Evolutionary conservation across 768 basidiomycete genomes (phyloP).

Genomic region (Pulveroboletus frians): DNA sequence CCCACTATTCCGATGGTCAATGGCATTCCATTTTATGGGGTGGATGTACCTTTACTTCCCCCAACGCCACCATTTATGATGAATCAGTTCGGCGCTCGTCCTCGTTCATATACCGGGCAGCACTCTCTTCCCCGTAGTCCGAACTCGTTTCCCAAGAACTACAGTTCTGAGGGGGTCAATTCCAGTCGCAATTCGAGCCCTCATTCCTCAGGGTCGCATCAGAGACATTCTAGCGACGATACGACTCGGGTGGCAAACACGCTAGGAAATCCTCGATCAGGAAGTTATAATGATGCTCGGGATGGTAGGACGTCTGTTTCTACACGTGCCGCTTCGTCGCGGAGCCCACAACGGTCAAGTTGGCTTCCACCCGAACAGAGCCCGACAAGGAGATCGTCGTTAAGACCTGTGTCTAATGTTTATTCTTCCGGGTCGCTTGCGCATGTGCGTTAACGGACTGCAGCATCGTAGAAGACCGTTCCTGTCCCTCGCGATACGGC

Average conservation of each 20-base stretch:
- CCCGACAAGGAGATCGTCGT: conserved; percentile 8
- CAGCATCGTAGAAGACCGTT: conserved; percentile 17
- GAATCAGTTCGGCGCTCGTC: conserved; percentile 46
- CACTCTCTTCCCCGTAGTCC: conserved; percentile 23
- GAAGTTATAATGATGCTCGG: conserved; percentile 16
- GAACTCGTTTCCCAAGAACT: conserved; percentile 17
- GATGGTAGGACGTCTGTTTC: conserved; percentile 8
- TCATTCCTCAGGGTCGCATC: conserved; percentile 19
- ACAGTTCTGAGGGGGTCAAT: conserved; percentile 23
- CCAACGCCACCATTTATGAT: conserved; percentile 75
- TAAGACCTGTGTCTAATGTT: conserved; percentile 14
- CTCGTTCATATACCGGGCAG: conserved; percentile 30
- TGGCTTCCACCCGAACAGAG: conserved; percentile 21
- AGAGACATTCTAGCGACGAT: conserved; percentile 32
- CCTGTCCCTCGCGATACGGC: background rate
- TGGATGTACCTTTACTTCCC: conserved; percentile 68
- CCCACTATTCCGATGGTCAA: conserved; percentile 30
- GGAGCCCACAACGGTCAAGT: conserved; percentile 19
- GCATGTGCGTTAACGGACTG: conserved; percentile 16
- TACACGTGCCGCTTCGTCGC: conserved; percentile 7
- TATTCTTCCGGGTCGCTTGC: conserved; percentile 11
- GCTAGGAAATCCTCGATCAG: conserved; percentile 7
- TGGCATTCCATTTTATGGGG: conserved; percentile 40
- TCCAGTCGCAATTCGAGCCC: conserved; percentile 18
- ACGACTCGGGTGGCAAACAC: conserved; percentile 12